Evolutionary conservation across 23 red algal species (phyloP), one percentile per base, ranked within the genome.

Genomic region (Cyanidiococcus yangmingshanensis): DNA sequence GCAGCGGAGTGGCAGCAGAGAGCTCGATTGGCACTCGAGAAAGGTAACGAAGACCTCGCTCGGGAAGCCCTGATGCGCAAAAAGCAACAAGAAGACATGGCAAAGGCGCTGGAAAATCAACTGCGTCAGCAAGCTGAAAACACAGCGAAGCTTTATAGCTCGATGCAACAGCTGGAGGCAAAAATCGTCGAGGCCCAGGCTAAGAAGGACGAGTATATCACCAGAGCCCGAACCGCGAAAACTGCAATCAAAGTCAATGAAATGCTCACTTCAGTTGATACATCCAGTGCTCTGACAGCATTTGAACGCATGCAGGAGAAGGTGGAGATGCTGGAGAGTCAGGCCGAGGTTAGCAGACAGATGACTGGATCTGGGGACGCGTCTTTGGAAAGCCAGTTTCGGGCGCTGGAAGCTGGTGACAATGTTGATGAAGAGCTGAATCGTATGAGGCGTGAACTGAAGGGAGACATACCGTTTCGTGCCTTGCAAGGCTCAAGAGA

Each of bases 281-380:
- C 82, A 2, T 87, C 79, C 74, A 77, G 75, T 36, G 86, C 84
- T 25, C 80, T 98, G 31, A 82, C 86, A 50, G 94, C 94, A 34
- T 98, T 98, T 59, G 94, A 98, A 83, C 74, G 89, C 57, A 98
- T 98, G 94, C 86, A 91, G 54, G 82, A 79, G 34, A 98, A 98
- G 84, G 94, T 98, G 15, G 94, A 98, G 38, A 85, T 84, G 67
- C 74, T 98, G 32, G 94, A 98, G 75, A 84, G 84, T 2, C 83
- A 82, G 57, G 86, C 88, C 0, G 94, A 98, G 59, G 88, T 92
- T 32, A 80, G 82, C 35, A 75, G 83, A 0, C 83, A 92, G 41
- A 76, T 98, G 40, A 82, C 78, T 37, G 85, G 91, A 21, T 67
- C 85, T 33, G 85, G 82, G 0, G 88, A 91, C 58, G 79, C 77